Percentiles rank a stretch among this genome's conserved stretches.
Conservation (phyloP, 306 rosid genomes). For the Castanea crenata region DNA sequence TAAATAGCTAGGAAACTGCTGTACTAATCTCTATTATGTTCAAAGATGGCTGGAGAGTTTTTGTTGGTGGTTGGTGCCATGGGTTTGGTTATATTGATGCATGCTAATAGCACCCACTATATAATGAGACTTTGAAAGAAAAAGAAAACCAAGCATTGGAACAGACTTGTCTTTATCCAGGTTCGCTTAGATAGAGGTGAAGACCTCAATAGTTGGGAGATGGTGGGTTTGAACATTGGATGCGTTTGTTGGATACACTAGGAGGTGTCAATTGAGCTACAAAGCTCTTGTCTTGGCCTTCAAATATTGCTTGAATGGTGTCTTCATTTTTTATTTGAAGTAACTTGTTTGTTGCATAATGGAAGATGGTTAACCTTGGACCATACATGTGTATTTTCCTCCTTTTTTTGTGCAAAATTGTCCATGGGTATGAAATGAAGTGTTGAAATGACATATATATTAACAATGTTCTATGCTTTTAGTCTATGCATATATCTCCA, state of each 20-base stretch:
- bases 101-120: neutral
- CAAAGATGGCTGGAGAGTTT: neutral
- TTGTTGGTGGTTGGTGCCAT: neutral
- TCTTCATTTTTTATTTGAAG: neutral
- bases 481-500: neutral
- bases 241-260: too few species aligned
- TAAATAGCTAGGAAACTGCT: neutral
- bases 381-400: neutral
- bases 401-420: neutral
- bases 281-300: neutral
- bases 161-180: neutral
- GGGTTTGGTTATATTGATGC: neutral
- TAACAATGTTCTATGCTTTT: neutral
- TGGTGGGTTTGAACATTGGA: neutral
- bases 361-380: neutral
- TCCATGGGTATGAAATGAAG: neutral
- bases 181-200: neutral
- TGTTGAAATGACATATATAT: neutral
- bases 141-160: neutral
- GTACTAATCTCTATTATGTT: neutral
- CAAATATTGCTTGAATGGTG: neutral
- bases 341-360: neutral
- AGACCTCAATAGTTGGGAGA: neutral
- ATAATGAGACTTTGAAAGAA: neutral
- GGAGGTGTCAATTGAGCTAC: neutral